phyloP scores from a whole-genome alignment of 139 green algal genomes.

The Coelastrella sp. region DNA sequence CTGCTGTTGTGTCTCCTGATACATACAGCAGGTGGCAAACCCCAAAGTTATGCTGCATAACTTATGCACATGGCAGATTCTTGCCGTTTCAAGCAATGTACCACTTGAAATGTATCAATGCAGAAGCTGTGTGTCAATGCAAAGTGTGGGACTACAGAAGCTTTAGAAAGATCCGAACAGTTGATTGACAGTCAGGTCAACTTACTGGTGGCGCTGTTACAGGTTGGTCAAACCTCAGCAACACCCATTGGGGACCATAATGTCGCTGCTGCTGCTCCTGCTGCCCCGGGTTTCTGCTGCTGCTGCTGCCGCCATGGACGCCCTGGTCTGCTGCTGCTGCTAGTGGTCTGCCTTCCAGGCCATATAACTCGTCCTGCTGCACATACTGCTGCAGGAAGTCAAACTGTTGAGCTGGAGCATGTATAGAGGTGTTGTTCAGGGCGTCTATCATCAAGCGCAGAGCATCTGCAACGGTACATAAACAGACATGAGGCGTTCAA shows the following conservation, averaged over 20 bases:
- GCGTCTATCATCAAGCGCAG: slow-evolving; percentile 55
- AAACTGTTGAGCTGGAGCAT: slow-evolving; percentile 56
- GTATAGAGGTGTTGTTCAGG: slow-evolving; percentile 47
- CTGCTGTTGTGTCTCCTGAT: no score
- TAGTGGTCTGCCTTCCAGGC: slow-evolving; percentile 75
- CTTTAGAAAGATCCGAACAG: no score
- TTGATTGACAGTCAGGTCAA: no score
- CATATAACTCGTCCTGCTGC: slow-evolving; percentile 80
- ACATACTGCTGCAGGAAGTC: slow-evolving; percentile 73
- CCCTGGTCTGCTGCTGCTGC: slow-evolving; percentile 3
- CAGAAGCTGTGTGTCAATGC: neutral
- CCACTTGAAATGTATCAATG: neutral
- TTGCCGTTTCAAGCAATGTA: neutral
- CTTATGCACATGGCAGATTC: neutral
- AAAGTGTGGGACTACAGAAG: no score
- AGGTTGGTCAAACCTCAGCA: slow-evolving; percentile 86
- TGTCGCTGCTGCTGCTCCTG: slow-evolving; percentile 45
- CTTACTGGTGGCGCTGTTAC: slow-evolving; percentile 78
- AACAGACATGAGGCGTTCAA: neutral
- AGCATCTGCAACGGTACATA: slow-evolving; percentile 36
- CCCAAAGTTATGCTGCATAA: no score
- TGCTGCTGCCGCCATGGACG: slow-evolving; percentile 26
- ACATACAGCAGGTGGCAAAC: no score
- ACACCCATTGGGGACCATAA: slow-evolving; percentile 83
- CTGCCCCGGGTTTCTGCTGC: no score